These are phyloP conservation scores for Kwoniella pini DNA, from an alignment of 768 basidiomycete genomes.

Conservation along the genomic window DNA sequence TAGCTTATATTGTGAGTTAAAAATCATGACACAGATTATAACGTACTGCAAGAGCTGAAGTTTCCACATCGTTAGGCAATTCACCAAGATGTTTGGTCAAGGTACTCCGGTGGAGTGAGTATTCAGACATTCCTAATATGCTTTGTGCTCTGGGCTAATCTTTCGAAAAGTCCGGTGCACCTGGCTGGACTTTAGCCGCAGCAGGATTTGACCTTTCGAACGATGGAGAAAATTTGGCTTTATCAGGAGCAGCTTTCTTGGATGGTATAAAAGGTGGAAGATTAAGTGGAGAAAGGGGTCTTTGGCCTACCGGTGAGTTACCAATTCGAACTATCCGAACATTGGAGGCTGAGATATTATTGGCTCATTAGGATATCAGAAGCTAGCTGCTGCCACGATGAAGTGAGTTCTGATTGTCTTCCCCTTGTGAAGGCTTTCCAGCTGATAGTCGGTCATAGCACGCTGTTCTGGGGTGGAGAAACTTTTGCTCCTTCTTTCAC, in stretches of 20 bases:
- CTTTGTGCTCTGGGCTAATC: neutral
- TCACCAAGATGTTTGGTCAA: conserved; percentile 96
- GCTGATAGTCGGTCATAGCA: conserved; percentile 59
- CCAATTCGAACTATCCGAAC: neutral
- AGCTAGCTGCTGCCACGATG: conserved; percentile 90
- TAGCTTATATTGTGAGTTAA: conserved; percentile 57
- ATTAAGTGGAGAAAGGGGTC: conserved; percentile 71
- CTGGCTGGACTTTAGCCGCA: conserved; percentile 87
- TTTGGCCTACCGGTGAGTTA: conserved; percentile 74
- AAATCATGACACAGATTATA: conserved; percentile 59
- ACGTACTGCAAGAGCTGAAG: conserved; percentile 45
- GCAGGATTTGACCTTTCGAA: conserved; percentile 77
- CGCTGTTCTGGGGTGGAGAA: conserved; percentile 90
- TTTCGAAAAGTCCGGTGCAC: conserved; percentile 76
- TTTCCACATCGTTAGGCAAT: conserved; percentile 52
- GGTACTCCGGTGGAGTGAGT: conserved; percentile 75
- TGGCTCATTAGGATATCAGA: conserved; percentile 66
- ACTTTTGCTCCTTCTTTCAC: conserved; percentile 76
- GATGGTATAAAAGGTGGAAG: conserved; percentile 69
- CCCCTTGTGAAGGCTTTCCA: neutral
- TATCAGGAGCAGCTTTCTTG: conserved; percentile 83
- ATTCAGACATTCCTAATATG: no score
- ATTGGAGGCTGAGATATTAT: neutral
- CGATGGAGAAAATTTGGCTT: conserved; percentile 65
- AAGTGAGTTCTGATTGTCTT: no score